Evolutionary conservation across 768 basidiomycete genomes (phyloP).

Genomic region (Pulveroboletus frians): DNA sequence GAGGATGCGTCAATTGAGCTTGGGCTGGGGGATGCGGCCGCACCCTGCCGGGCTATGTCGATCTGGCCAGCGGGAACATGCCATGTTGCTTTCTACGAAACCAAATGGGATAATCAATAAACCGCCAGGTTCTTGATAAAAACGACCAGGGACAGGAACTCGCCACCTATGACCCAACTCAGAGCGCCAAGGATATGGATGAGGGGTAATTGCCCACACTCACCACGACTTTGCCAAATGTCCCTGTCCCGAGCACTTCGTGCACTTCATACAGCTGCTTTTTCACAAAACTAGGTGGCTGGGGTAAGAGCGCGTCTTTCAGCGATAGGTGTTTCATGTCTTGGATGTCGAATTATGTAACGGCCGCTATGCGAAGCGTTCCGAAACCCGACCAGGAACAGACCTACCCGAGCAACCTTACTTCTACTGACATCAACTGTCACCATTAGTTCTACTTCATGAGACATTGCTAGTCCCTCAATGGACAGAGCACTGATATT

Average conservation of each 20-base stretch:
- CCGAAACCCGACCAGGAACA: no score
- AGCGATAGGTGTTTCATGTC: slow-evolving; percentile 34
- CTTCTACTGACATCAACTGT: no score
- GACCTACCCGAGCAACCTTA: no score
- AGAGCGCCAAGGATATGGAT: neutral
- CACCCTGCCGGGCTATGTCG: slow-evolving; percentile 53
- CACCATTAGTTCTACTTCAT: no score
- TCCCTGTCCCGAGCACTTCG: slow-evolving; percentile 71
- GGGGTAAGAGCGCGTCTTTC: slow-evolving; percentile 64
- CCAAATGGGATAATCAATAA: neutral
- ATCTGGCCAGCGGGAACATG: slow-evolving; percentile 62
- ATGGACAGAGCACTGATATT: no score
- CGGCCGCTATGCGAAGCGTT: no score
- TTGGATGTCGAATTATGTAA: neutral
- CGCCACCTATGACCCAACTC: neutral
- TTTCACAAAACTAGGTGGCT: slow-evolving; percentile 82
- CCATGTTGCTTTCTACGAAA: slow-evolving; percentile 65
- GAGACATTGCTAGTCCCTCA: no score
- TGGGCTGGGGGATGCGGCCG: slow-evolving; percentile 36
- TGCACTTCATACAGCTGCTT: slow-evolving; percentile 78
- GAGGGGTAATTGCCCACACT: slow-evolving; percentile 21
- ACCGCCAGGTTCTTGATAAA: neutral
- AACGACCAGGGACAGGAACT: slow-evolving; percentile 1
- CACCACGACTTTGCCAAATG: slow-evolving; percentile 89
- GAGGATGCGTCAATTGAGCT: slow-evolving; percentile 16